Conservation (phyloP, 2,329 filamentous ascomycete genomes). For the Neodidymelliopsis sp. region DNA sequence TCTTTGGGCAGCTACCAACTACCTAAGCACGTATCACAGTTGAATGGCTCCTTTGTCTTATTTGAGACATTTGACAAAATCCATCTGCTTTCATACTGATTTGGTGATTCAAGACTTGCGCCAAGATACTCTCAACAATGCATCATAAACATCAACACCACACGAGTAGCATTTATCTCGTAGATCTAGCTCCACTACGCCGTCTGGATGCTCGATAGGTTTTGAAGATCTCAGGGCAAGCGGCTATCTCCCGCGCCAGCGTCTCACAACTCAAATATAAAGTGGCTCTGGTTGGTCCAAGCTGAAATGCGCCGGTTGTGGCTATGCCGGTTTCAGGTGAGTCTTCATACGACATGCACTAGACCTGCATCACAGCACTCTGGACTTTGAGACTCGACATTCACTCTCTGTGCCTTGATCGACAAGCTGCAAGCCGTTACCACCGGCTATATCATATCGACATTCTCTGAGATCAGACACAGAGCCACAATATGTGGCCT, state of each 20-base stretch:
- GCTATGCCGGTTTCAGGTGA: conserved; percentile 39
- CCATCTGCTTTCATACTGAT: background rate
- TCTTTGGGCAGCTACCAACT: no score
- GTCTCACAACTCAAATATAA: conserved; percentile 31
- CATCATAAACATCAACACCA: conserved; percentile 6
- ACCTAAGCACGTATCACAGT: no score
- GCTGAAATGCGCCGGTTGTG: conserved; percentile 23
- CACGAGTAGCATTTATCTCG: background rate
- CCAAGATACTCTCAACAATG: conserved; percentile 6
- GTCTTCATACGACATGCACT: conserved; percentile 26
- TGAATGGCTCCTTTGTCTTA: background rate
- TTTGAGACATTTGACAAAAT: conserved; percentile 1
- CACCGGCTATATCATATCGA: background rate
- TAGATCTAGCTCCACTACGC: conserved; percentile 6
- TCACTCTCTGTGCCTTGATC: conserved; percentile 3
- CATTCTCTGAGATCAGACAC: background rate
- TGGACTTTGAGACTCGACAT: background rate
- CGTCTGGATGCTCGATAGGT: conserved; percentile 27
- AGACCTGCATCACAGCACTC: conserved; percentile 5
- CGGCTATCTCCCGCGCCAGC: conserved; percentile 35
- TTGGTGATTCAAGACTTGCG: conserved; percentile 1
- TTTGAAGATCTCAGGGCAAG: conserved; percentile 22
- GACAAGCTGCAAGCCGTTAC: background rate
- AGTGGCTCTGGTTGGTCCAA: conserved; percentile 29
- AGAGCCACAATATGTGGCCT: conserved; percentile 26